These are phyloP conservation scores for Sechiopsis laciniata DNA, from an alignment of 306 rosid species.

Conservation along the genomic window DNA sequence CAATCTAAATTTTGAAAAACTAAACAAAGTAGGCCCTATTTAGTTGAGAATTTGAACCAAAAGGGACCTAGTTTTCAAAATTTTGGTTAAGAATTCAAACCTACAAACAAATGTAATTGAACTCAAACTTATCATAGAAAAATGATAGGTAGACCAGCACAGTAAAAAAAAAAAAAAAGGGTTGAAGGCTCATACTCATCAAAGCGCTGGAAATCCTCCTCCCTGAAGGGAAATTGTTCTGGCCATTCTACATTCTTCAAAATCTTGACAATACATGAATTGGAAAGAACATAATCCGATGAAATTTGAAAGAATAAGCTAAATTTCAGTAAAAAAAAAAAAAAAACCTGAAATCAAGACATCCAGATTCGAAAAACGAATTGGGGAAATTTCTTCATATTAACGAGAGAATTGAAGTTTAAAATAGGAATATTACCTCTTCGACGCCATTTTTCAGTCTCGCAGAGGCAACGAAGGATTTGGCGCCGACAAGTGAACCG, in stretches of 20 bases:
- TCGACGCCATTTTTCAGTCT: conserved; percentile 42
- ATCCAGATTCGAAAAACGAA: background rate
- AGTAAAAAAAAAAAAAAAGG: too few relatives aligned
- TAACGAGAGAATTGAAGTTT: background rate
- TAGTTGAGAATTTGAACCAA: too few relatives aligned
- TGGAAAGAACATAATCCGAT: conserved; percentile 6
- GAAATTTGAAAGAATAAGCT: background rate
- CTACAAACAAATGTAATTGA: too few relatives aligned
- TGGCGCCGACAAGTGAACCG: conserved; percentile 26
- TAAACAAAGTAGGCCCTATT: too few relatives aligned
- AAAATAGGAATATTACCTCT: conserved; percentile 33
- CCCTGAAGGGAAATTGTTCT: conserved; percentile 63
- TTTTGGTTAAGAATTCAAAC: too few relatives aligned
- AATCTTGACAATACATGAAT: conserved; percentile 36
- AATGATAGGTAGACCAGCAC: too few relatives aligned
- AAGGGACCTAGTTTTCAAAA: too few relatives aligned
- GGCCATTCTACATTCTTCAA: conserved; percentile 73
- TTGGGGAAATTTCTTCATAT: background rate
- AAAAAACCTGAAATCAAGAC: background rate
- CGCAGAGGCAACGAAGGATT: conserved; percentile 59
- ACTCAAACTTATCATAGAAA: too few relatives aligned
- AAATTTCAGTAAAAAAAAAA: conserved; percentile 7
- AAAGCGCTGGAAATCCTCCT: conserved; percentile 67
- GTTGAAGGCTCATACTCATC: conserved; percentile 49
- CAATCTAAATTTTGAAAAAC: too few relatives aligned